Conservation (phyloP, 257 asterid species). For the Nicotiana tabacum region DNA sequence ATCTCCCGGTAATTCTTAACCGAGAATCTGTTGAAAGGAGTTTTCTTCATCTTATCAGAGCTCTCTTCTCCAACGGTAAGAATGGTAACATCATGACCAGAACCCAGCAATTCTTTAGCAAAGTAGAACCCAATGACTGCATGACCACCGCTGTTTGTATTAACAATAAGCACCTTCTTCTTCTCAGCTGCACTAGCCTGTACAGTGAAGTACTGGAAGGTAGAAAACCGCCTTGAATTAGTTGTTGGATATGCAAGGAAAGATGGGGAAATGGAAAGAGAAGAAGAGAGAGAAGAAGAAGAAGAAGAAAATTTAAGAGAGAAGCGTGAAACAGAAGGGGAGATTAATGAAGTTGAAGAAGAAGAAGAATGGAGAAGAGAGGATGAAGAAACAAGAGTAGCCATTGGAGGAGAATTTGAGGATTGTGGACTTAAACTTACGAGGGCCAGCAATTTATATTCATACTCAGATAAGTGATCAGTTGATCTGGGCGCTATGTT, state of each 20-base stretch:
- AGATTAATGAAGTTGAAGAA: constrained; percentile 38
- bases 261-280: constrained; percentile 51
- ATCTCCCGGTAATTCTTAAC: constrained; percentile 34
- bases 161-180: constrained; percentile 76
- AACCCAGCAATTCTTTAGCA: constrained; percentile 76
- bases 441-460: constrained; percentile 17
- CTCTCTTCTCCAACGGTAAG: constrained; percentile 80
- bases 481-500: neutral
- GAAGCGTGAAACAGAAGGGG: constrained; percentile 29
- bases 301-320: constrained; percentile 25
- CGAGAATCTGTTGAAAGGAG: constrained; percentile 90
- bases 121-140: constrained; percentile 91
- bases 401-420: constrained; percentile 44
- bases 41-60: constrained; percentile 98
- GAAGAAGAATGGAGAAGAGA: constrained; percentile 42
- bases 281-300: constrained; percentile 43
- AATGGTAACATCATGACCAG: constrained; percentile 74
- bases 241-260: constrained; percentile 23
- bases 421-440: neutral
- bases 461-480: neutral
- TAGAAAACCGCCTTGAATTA: constrained; percentile 21
- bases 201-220: constrained; percentile 34
- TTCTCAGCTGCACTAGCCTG: constrained; percentile 53
- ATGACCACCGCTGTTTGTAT: constrained; percentile 89
- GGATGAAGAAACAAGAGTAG: constrained; percentile 57